Evolutionary conservation across 2,329 filamentous ascomycete genomes (phyloP), one percentile per base, ranked within the genome.

Genomic region (Fusarium coicis): DNA sequence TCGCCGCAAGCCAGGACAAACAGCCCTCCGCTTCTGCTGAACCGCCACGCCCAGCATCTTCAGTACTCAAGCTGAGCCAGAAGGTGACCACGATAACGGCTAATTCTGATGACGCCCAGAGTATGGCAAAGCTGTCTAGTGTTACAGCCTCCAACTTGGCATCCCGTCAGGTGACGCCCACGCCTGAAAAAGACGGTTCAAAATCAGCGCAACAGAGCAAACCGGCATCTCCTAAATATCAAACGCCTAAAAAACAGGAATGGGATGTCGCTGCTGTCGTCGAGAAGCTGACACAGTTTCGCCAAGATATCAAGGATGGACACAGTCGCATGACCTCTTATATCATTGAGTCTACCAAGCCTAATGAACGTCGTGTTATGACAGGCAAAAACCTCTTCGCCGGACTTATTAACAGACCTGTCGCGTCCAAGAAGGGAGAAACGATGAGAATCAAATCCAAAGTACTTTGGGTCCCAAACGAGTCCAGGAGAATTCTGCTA

Each of bases 381-480:
- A 82, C 83, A 57, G 84, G 85, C 49, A 77, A 80, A 14, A 87
- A 89, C 63, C 83, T 85, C 67, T 89, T 90, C 73, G 84, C 84
- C 6, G 80, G 81, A 47, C 78, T 89, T 68, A 82, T 80, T 21
- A 78, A 78, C 26, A 76, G 80, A 6, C 79, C 83, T 2, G 78
- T 80, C 1, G 77, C 81, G 6, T 80, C 83, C n/a, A 74, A 80
- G 23, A 80, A 79, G 54, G 79, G 77, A 10, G 81, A 82, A 26
- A 83, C 82, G 7, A 85, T 89, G 79, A 84, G 82, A 71, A 82
- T 88, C 44, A 87, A 85, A 72, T 83, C 85, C 62, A 90, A 89
- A 84, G 85, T 87, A 72, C 69, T 81, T 81, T 23, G 18, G 44
- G 32, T 40, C n/a, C 53, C 14, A 32, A 16, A 18, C 43, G 14